phyloP scores from a whole-genome alignment of 108 stramenopile species.

The Fragilariopsis cylindrus region DNA sequence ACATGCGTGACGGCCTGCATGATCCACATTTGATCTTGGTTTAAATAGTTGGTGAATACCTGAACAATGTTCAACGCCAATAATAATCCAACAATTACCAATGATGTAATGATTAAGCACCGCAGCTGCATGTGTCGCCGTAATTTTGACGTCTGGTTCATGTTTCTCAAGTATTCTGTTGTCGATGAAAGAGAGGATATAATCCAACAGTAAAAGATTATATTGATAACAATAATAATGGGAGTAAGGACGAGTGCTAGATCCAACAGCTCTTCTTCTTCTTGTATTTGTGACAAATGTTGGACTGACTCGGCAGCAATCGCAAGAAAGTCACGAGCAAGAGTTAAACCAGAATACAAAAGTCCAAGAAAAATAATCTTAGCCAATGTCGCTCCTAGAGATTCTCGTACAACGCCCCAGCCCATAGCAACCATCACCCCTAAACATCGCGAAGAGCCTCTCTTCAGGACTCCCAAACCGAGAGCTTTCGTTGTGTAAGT shows the following conservation, averaged over 20 bases:
- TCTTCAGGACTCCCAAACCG: slow-evolving; percentile 60
- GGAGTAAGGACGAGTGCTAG: slow-evolving; percentile 55
- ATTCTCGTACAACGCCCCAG: slow-evolving; percentile 81
- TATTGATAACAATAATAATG: slow-evolving; percentile 46
- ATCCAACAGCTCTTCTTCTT: slow-evolving; percentile 63
- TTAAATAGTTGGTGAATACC: slow-evolving; percentile 44
- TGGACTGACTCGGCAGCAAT: slow-evolving; percentile 63
- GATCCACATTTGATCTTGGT: slow-evolving; percentile 44
- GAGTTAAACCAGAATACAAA: slow-evolving; percentile 52
- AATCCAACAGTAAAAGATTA: slow-evolving; percentile 78
- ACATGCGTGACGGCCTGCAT: slow-evolving; percentile 58
- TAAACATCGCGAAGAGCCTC: slow-evolving; percentile 63
- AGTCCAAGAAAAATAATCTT: slow-evolving; percentile 64
- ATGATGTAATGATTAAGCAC: slow-evolving; percentile 59
- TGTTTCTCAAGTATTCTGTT: slow-evolving; percentile 68
- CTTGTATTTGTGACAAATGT: slow-evolving; percentile 15
- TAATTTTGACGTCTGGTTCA: slow-evolving; percentile 76
- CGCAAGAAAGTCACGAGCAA: slow-evolving; percentile 60
- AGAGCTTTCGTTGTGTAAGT: slow-evolving; percentile 36
- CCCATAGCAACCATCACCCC: slow-evolving; percentile 77
- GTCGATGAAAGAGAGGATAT: slow-evolving; percentile 61
- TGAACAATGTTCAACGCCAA: slow-evolving; percentile 68
- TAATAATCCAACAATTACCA: slow-evolving; percentile 61
- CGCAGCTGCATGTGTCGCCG: slow-evolving; percentile 63
- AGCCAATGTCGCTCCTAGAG: slow-evolving; percentile 51